Base-by-base conservation (phyloP, 2,329 filamentous ascomycete genomes). In the Xylaria sp. region DNA sequence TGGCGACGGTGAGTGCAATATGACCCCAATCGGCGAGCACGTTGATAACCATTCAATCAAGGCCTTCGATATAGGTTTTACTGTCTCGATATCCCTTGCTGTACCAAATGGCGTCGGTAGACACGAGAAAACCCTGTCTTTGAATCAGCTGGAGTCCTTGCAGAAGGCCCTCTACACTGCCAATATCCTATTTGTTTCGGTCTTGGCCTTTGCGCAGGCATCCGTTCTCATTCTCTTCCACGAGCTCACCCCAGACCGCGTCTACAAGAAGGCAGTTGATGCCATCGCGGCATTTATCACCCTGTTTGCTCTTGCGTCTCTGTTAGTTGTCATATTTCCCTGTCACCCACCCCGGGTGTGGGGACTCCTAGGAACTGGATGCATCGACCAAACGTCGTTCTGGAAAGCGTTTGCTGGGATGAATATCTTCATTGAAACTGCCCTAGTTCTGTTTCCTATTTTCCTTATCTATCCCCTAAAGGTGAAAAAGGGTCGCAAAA, bases 1-100 rank as follows among this genome's bases (percentile, higher is more conserved):
- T 72, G 41, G 68, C 68, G 20, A 72, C 60, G 9, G 65, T 70
- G 67, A 66, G 65, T 46, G 39, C 46, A 23, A n/a, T 20, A 23
- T 8, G 6, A 20, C 28, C 28, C 51, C 25, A 34, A 46, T 25
- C 28, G 6, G 55, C 58, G 23, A 51, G 32, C 61, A 59, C 54
- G 51, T 56, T 66, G 52, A 70, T 69, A 20, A 37, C 48, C n/a
- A 39, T 46, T 50, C 25, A 18, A 59, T 52, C 18, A 25, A 72
- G 70, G 57, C 25, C 41, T 70, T 72, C 41, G 67, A 68, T 44
- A 67, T 70, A 46, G 68, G 65, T 20, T 70, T 72, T 66, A 67
- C 70, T 2, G 41, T 72, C 41, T 51, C 65, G 13, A 62, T 72
- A 55, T 70, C 70, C 23, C 20, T 70, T 57, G 70, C 70, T n/a